These are phyloP conservation scores for Delonix regia DNA, from an alignment of 306 rosid genomes.

Conservation along the genomic window DNA sequence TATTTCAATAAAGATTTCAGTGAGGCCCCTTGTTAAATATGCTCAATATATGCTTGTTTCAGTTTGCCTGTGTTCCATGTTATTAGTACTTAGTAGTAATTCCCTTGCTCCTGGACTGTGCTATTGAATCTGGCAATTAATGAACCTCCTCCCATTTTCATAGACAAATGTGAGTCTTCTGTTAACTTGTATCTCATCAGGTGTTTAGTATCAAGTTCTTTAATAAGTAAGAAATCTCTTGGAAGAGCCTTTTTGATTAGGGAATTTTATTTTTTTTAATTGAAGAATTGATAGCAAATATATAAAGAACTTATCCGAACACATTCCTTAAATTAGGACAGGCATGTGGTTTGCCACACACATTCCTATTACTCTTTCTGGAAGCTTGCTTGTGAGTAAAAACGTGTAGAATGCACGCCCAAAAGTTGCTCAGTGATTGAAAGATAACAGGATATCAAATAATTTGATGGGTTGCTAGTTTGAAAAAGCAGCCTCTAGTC, in stretches of 20 bases:
- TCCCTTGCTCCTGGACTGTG: constrained; percentile 6
- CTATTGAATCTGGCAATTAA: background rate
- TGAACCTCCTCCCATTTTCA: background rate
- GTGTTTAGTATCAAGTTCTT: too few species aligned
- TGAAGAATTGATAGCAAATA: too few species aligned
- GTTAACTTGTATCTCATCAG: too few species aligned
- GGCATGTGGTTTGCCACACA: constrained; percentile 13
- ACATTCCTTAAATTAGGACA: background rate
- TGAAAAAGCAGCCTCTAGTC: background rate
- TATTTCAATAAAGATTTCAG: constrained; percentile 30
- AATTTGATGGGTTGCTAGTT: background rate
- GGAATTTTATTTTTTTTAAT: too few species aligned
- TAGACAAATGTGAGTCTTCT: background rate
- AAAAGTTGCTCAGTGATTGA: constrained; percentile 30
- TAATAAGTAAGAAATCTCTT: too few species aligned
- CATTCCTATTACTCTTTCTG: constrained; percentile 5
- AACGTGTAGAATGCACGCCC: constrained; percentile 36
- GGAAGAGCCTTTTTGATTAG: too few species aligned
- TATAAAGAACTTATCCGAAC: too few species aligned
- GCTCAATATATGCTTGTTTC: constrained; percentile 11
- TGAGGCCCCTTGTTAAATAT: background rate
- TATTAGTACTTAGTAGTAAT: background rate
- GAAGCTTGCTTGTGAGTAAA: constrained; percentile 31
- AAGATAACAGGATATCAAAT: constrained; percentile 1
- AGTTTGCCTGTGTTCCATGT: background rate